Base-by-base conservation (phyloP, 768 basidiomycete species). In the Xerocomellus chrysenteron region DNA sequence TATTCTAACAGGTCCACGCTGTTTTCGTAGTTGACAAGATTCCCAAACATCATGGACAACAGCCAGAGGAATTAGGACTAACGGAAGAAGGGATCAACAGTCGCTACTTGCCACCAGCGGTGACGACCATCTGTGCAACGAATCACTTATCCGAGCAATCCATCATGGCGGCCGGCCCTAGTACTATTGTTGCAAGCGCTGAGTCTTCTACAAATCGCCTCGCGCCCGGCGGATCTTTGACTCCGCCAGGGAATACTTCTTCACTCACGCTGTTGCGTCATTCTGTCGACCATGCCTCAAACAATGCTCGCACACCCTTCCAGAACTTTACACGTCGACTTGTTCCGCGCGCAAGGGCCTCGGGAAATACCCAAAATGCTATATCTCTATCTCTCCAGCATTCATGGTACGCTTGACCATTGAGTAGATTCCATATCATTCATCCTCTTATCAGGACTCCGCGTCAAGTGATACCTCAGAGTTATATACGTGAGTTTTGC, bases 11-110 rank as follows among this genome's bases (percentile, higher is more conserved):
- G 16, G 24, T 46, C 17, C 10, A 83, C 54, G 83, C 88, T 8
- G 43, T 41, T 24, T 14, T 17, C 8, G 10, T 32, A 44, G 51
- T 73, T 94, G 57, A 86, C 85, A 63, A 76, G 91, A 39, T 47
- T 24, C 17, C 16, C 28, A 56, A 16, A 36, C 40, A 32, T 2
- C 12, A 21, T 12, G 28, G 28, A 30, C 28, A 6, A 30, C 28
- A 6, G 26, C 16, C 16, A 36, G 68, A 33, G 2, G 10, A 14
- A 12, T 6, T 17, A 5, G 10, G 32, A 39, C 19, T 17, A 64
- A 37, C 68, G 50, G 41, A 33, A 37, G 36, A 24, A 24, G 3
- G 55, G 91, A 92, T 94, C 52, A 93, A 95, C 66, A 80, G 92
- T 19, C 92, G 4, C 40, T 10, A 17, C 14, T 6, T n/a, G n/a